A percentile compares a stretch with the other conserved stretches of the same genome.
phyloP scores from a whole-genome alignment of 805 yeast species.

The Spathaspora passalidarum region DNA sequence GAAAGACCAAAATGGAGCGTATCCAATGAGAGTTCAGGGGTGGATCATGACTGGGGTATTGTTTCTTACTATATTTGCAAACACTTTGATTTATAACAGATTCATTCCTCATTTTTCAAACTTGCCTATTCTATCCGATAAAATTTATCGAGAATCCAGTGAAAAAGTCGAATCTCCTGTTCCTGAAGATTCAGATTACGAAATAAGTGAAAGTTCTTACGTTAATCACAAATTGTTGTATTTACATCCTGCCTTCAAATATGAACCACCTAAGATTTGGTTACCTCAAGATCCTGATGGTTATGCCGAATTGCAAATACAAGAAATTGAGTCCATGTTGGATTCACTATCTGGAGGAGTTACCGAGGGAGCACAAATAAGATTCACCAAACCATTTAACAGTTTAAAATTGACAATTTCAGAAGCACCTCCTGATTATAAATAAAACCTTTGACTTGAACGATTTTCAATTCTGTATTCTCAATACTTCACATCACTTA shows the following conservation, averaged over 20 bases:
- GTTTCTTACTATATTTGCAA: conserved; percentile 54
- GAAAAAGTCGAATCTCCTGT: not conserved
- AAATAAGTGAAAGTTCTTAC: not conserved
- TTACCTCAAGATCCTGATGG: conserved; percentile 37
- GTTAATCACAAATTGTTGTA: conserved; percentile 23
- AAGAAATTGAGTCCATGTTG: conserved; percentile 14
- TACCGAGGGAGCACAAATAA: conserved; percentile 24
- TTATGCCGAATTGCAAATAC: conserved; percentile 20
- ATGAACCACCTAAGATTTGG: conserved; percentile 37
- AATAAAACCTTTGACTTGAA: no score
- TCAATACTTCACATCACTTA: no score
- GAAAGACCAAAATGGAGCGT: conserved; percentile 43
- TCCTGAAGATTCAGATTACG: not conserved
- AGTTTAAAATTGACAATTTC: conserved; percentile 16
- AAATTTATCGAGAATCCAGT: conserved; percentile 2
- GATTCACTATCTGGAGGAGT: conserved; percentile 18
- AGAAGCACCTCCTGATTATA: conserved; percentile 33
- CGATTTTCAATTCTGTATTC: no score
- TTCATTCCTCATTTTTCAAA: conserved; percentile 30
- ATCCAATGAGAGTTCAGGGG: conserved; percentile 46
- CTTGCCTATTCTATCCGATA: conserved; percentile 26
- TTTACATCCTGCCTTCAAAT: conserved; percentile 37
- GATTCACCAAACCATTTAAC: conserved; percentile 10
- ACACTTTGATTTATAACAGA: conserved; percentile 47
- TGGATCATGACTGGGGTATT: conserved; percentile 51